Evolutionary conservation across 495 filamentous ascomycete genomes (phyloP).

Genomic region (Glutinoglossum americanum): DNA sequence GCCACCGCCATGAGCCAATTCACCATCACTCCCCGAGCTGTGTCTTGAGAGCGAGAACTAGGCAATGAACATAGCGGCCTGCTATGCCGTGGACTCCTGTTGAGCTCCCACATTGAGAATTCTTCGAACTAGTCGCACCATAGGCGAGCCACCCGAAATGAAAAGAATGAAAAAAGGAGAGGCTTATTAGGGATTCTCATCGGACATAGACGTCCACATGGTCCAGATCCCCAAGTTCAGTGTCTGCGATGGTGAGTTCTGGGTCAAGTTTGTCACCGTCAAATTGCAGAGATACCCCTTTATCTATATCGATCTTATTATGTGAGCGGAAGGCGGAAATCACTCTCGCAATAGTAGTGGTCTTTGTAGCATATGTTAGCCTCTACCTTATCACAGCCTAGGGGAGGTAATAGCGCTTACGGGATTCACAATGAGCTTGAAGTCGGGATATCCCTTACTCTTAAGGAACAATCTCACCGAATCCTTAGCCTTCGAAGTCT

Average conservation of each 20-base stretch:
- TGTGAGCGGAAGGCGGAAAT: conserved; percentile 28
- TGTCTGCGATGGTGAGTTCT: conserved; percentile 34
- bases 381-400: background rate
- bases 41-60: too few relatives aligned
- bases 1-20: too few relatives aligned
- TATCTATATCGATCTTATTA: conserved; percentile 23
- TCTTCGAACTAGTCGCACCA: background rate
- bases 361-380: conserved; percentile 13
- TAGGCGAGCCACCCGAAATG: background rate
- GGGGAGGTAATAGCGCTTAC: conserved; percentile 14
- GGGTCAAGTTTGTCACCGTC: conserved; percentile 60
- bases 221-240: conserved; percentile 66
- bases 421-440: conserved; percentile 33
- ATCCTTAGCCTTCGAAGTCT: conserved; percentile 7
- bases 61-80: too few relatives aligned
- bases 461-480: conserved; percentile 35
- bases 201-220: conserved; percentile 53
- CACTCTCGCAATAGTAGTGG: conserved; percentile 31
- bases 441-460: conserved; percentile 30
- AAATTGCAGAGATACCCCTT: conserved; percentile 42
- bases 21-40: too few relatives aligned
- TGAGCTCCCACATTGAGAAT: too few relatives aligned
- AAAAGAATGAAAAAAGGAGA: background rate
- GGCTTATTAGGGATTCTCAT: conserved; percentile 9
- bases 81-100: too few relatives aligned